These are phyloP conservation scores for Rhododendron ferrugineum DNA, from an alignment of 148 eudicot genomes.

Conservation along the genomic window DNA sequence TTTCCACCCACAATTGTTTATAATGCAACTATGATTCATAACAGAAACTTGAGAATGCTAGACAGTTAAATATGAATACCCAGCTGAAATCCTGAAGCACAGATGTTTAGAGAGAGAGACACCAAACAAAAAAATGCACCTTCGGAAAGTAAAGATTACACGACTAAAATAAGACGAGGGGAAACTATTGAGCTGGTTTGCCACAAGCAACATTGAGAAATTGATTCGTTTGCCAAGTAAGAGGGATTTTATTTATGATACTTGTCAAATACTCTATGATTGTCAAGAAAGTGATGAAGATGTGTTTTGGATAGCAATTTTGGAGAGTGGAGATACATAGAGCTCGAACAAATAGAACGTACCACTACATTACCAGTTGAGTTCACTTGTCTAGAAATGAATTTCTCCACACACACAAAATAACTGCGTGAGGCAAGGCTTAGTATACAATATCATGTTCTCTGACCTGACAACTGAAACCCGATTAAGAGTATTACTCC, in stretches of 20 bases:
- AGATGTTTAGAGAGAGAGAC: background rate
- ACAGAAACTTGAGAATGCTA: background rate
- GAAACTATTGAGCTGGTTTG: background rate
- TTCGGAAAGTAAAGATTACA: background rate
- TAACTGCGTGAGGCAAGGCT: background rate
- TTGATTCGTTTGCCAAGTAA: background rate
- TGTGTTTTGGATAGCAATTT: background rate
- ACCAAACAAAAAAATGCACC: background rate
- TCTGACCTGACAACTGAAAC: slow-evolving; percentile 44
- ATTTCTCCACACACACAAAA: background rate
- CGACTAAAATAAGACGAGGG: background rate
- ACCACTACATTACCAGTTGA: background rate
- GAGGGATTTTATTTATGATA: background rate
- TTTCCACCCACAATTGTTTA: background rate
- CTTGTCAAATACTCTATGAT: background rate
- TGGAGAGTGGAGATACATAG: background rate
- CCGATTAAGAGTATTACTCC: slow-evolving; percentile 53
- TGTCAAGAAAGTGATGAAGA: background rate
- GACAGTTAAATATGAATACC: background rate
- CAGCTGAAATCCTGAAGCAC: background rate
- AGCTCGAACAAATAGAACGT: background rate
- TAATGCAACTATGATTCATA: background rate
- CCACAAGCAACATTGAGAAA: background rate
- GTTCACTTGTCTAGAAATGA: background rate
- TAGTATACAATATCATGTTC: background rate